Evolutionary conservation across 805 yeast genomes (phyloP).

Genomic region (Myxozyma mucilagina): DNA sequence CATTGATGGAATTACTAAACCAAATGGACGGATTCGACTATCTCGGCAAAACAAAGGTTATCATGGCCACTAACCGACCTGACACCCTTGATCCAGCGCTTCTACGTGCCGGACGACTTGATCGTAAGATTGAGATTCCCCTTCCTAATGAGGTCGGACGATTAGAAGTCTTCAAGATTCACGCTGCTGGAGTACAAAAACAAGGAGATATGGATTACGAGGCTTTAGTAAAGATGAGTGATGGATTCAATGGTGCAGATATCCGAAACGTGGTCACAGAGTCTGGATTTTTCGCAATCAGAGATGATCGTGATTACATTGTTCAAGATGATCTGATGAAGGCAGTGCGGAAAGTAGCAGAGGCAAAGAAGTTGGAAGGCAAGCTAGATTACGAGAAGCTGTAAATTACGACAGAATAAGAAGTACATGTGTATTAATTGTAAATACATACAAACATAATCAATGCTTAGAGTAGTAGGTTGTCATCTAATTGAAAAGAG

Average conservation of each 20-base stretch:
- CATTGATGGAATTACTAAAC: constrained; percentile 92
- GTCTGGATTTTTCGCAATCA: constrained; percentile 96
- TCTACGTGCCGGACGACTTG: constrained; percentile 95
- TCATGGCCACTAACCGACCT: constrained; percentile 99
- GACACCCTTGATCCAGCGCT: constrained; percentile 97
- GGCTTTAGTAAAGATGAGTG: constrained; percentile 90
- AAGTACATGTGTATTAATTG: not conserved
- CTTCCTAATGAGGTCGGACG: constrained; percentile 96
- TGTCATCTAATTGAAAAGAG: not conserved
- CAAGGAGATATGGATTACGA: constrained; percentile 96
- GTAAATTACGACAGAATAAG: constrained; percentile 40
- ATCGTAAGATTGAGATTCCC: constrained; percentile 92
- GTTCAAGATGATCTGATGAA: constrained; percentile 92
- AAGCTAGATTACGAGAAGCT: constrained; percentile 78
- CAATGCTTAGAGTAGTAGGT: too few relatives aligned
- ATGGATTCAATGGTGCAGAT: constrained; percentile 98
- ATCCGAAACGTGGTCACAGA: constrained; percentile 96
- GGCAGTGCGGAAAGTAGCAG: constrained; percentile 97
- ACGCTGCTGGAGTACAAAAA: constrained; percentile 78
- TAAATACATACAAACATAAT: not conserved
- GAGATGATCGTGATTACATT: constrained; percentile 96
- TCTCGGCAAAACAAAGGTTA: constrained; percentile 93
- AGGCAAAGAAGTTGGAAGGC: constrained; percentile 95
- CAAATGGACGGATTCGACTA: constrained; percentile 99
- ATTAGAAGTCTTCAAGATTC: constrained; percentile 90